Percentiles rank a stretch among this genome's conserved stretches.
These are phyloP conservation scores for Daedaleopsis sinensis DNA, from an alignment of 768 basidiomycete genomes.

Conservation along the genomic window DNA sequence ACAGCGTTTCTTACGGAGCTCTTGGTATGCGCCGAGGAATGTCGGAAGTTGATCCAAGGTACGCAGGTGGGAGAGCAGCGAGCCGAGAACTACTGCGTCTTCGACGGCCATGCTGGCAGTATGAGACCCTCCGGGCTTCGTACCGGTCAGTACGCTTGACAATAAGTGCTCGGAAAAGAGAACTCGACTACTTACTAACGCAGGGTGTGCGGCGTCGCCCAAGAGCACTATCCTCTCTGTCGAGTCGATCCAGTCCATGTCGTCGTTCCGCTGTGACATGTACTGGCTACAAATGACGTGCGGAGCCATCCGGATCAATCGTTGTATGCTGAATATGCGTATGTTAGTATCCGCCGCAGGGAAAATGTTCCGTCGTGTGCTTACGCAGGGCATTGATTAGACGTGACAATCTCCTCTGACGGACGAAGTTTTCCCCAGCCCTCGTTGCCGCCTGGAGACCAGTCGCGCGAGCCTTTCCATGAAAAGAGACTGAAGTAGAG, in stretches of 20 bases:
- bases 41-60: conserved; percentile 49
- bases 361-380: neutral
- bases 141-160: neutral
- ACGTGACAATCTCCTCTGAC: conserved; percentile 37
- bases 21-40: conserved; percentile 58
- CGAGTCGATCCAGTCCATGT: conserved; percentile 54
- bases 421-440: conserved; percentile 39
- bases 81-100: conserved; percentile 62
- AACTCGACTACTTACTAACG: conserved; percentile 44
- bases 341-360: conserved; percentile 17
- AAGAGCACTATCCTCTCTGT: conserved; percentile 51
- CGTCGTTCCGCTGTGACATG: conserved; percentile 32
- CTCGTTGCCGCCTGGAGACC: conserved; percentile 33
- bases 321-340: conserved; percentile 34
- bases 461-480: conserved; percentile 35
- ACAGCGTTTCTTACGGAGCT: conserved; percentile 55
- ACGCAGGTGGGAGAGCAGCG: conserved; percentile 59
- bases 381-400: conserved; percentile 43
- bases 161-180: neutral
- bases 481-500: conserved; percentile 41
- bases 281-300: conserved; percentile 42
- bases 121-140: conserved; percentile 58
- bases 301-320: conserved; percentile 36
- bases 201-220: conserved; percentile 65
- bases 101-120: conserved; percentile 56